phyloP scores from a whole-genome alignment of 1,284 basidiomycete species.

The Cryptococcus maquisensis region DNA sequence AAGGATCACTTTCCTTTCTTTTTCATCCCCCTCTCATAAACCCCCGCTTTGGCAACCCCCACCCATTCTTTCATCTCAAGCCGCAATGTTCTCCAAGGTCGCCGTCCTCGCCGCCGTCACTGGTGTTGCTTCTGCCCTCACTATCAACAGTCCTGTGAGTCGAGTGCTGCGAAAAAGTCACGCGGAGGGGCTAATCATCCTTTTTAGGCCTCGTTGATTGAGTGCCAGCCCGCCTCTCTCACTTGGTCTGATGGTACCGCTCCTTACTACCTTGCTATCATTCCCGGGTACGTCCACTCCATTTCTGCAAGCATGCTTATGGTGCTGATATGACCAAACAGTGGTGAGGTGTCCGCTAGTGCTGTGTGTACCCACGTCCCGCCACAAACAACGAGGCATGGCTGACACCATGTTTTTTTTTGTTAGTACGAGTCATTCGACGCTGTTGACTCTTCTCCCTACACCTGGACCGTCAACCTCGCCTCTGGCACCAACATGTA shows the following conservation, averaged over 20 bases:
- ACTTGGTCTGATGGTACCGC: conserved; percentile 56
- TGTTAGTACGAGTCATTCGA: conserved; percentile 57
- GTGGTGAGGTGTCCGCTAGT: conserved; percentile 58
- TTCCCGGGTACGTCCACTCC: conserved; percentile 45
- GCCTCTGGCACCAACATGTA: conserved; percentile 57
- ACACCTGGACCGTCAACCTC: conserved; percentile 65
- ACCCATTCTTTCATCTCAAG: neutral
- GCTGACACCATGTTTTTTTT: neutral
- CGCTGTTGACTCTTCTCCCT: conserved; percentile 49
- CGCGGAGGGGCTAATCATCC: neutral
- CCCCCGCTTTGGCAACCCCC: neutral
- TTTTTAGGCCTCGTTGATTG: conserved; percentile 29
- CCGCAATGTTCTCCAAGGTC: neutral
- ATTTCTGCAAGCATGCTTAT: too few relatives aligned
- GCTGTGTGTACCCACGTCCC: conserved; percentile 53
- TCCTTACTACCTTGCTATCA: conserved; percentile 61
- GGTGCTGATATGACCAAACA: conserved; percentile 48
- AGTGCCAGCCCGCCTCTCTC: conserved; percentile 48
- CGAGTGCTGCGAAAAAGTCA: neutral
- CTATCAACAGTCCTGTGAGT: neutral
- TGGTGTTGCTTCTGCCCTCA: neutral
- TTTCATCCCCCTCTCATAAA: neutral
- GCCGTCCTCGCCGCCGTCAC: neutral
- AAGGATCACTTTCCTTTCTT: too few relatives aligned
- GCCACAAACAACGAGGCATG: neutral